Evolutionary conservation across 129 eudicot species (phyloP), one percentile per base, ranked within the genome.

Genomic region (Centrapalus pauciflorus): DNA sequence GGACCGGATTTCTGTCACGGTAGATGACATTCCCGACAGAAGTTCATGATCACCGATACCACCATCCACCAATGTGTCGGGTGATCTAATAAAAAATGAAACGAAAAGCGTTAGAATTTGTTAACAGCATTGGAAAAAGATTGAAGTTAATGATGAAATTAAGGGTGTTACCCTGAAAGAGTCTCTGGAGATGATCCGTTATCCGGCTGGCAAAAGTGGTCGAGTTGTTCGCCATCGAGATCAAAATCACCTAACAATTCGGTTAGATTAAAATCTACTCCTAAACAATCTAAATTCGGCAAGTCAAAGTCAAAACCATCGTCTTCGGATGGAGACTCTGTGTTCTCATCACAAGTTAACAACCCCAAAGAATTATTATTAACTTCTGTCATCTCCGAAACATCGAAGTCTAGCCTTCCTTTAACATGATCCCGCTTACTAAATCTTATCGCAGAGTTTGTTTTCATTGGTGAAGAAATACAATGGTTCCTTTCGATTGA

Each of bases 401-500:
- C 74, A 38, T 85, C 96, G 61, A 93, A 93, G 54, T 89, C 84
- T 21, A 93, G 71, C 79, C 93, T 86, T 48, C 99, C 95, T 77
- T 86, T 93, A 21, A 84, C 95, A 72, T 92, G 90, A 52, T 85
- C 94, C 74, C 95, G 72, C 43, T 40, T 74, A 65, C 60, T 69
- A 46, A 78, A 74, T 70, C 86, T 77, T 57, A 62, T 78, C 17
- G 77, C n/a, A n/a, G n/a, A 12, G 55, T 41, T 79, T 61, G 89
- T 5, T 73, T 89, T 89, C 7, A 74, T 58, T 4, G 99, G 99
- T 0, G 98, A 93, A 48, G 92, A 81, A 37, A 87, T 78, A 64
- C 84, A 74, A 11, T 79, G 87, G 30, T 89, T 89, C 54, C 84
- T 93, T 74, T 86, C 88, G 1, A 93, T 80, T 1, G 96, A 84